Conservation (phyloP, 257 asterid species). For the Henckelia pumila region DNA sequence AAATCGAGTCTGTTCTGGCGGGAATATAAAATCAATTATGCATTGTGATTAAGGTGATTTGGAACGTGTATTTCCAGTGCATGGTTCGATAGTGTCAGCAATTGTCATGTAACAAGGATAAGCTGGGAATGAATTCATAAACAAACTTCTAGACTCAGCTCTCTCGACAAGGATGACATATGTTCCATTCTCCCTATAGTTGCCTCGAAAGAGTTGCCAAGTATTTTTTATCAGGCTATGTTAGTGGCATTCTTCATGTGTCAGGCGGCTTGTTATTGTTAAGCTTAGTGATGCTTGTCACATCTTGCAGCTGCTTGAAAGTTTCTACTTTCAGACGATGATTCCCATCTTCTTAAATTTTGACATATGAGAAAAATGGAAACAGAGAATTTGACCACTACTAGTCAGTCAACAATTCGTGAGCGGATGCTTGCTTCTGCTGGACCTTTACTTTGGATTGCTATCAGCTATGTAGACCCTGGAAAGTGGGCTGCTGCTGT, state of each 20-base stretch:
- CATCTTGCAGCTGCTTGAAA: constrained; percentile 30
- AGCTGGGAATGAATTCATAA: constrained; percentile 12
- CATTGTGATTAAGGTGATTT: constrained; percentile 33
- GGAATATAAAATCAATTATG: constrained; percentile 25
- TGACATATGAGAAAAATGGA: constrained; percentile 44
- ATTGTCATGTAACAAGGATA: constrained; percentile 18
- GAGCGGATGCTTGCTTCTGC: constrained; percentile 68
- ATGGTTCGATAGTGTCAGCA: constrained; percentile 25
- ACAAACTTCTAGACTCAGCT: constrained; percentile 24
- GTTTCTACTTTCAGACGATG: constrained; percentile 30
- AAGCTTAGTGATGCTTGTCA: constrained; percentile 24
- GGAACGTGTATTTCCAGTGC: constrained; percentile 25
- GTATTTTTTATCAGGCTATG: constrained; percentile 11
- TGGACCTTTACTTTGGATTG: constrained; percentile 75
- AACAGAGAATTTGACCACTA: constrained; percentile 36
- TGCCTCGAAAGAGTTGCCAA: constrained; percentile 24
- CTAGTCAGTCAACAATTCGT: constrained; percentile 38
- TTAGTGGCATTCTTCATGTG: constrained; percentile 23
- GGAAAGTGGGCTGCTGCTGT: constrained; percentile 94
- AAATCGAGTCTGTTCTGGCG: constrained; percentile 11
- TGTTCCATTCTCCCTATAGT: constrained; percentile 8
- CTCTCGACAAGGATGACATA: constrained; percentile 24
- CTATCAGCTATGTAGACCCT: constrained; percentile 89
- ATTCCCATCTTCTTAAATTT: constrained; percentile 23
- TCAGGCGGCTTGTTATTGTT: constrained; percentile 28